Conservation (phyloP, 202 grass and related monocot species). For the Digitaria exilis region DNA sequence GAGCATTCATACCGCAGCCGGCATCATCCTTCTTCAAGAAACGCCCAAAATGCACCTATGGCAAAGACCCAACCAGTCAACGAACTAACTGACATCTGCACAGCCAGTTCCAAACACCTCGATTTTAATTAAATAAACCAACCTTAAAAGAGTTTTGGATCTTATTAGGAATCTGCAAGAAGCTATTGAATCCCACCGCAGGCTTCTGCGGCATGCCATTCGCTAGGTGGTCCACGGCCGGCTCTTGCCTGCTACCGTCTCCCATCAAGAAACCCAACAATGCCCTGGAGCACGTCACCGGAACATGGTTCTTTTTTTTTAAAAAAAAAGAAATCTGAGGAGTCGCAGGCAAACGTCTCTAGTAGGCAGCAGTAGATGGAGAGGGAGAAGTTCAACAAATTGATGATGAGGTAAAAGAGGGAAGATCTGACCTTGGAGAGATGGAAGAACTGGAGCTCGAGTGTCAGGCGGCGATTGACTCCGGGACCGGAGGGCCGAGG, state of each 20-base stretch:
- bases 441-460: not conserved
- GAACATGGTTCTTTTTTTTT: too few relatives aligned
- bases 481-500: not conserved
- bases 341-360: not conserved
- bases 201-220: conserved; percentile 34
- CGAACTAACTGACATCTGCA: not conserved
- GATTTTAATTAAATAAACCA: not conserved
- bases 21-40: conserved; percentile 43
- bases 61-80: conserved; percentile 27
- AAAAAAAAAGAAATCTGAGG: not conserved
- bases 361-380: not conserved
- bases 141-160: conserved; percentile 81
- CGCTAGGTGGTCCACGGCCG: conserved; percentile 24
- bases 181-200: conserved; percentile 42
- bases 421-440: conserved; percentile 29
- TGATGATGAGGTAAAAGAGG: not conserved
- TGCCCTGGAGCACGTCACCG: not conserved
- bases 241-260: conserved; percentile 31
- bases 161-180: conserved; percentile 69
- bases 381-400: not conserved
- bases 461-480: too few relatives aligned
- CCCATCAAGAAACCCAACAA: conserved; percentile 36
- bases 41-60: conserved; percentile 60
- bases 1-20: conserved; percentile 17
- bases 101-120: not conserved